Evolutionary conservation across 225 moss, liverwort and hornwort species (phyloP).

Genomic region (Marchantia paleacea): DNA sequence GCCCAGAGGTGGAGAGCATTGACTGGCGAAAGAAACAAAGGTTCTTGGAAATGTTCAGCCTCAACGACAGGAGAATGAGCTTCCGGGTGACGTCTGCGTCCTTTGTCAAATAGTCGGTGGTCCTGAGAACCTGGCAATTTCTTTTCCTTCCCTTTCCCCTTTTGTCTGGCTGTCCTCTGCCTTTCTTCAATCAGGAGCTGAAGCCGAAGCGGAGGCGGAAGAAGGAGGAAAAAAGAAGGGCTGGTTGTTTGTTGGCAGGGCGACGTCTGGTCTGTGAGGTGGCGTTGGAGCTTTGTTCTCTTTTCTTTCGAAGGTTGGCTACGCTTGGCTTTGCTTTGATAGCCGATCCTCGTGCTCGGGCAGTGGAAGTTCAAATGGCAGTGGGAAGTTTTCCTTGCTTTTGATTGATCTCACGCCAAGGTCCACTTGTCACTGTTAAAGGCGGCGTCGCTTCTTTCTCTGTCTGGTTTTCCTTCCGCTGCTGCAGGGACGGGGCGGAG

Average conservation of each 20-base stretch:
- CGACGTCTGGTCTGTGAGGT: no score
- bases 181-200: background rate
- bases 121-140: no score
- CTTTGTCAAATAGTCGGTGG: background rate
- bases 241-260: no score
- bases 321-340: background rate
- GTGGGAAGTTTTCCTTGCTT: background rate
- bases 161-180: background rate
- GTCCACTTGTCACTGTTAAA: background rate
- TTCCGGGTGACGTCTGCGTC: background rate
- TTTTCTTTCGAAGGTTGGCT: background rate
- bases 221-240: no score
- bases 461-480: background rate
- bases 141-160: background rate
- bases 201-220: background rate
- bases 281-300: no score
- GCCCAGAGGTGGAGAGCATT: background rate
- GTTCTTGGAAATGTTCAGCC: no score
- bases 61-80: background rate
- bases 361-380: background rate
- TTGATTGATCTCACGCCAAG: background rate
- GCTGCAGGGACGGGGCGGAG: background rate
- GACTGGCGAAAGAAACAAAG: background rate
- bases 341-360: background rate
- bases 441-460: background rate